A percentile compares a stretch with the other conserved stretches of the same genome.
These are phyloP conservation scores for Leersia perrieri DNA, from an alignment of 176 grass and related monocot genomes.

Conservation along the genomic window DNA sequence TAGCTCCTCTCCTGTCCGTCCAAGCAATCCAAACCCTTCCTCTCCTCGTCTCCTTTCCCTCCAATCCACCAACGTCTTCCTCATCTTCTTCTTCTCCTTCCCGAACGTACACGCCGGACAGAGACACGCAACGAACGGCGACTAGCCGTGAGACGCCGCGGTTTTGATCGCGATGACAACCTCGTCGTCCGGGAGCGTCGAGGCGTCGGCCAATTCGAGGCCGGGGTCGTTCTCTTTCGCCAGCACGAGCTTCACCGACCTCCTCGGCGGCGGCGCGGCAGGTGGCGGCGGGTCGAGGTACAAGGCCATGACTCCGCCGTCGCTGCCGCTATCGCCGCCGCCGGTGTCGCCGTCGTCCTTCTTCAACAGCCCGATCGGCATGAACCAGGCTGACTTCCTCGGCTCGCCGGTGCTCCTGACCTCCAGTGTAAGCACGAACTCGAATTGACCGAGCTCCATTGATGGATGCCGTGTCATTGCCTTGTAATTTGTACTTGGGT, in stretches of 20 bases:
- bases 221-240: slow-evolving; percentile 47
- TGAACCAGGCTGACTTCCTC: slow-evolving; percentile 56
- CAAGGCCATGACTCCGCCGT: slow-evolving; percentile 59
- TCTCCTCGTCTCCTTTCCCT: background rate
- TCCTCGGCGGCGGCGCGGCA: slow-evolving; percentile 17
- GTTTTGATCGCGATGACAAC: slow-evolving; percentile 48
- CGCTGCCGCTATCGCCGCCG: slow-evolving; percentile 57
- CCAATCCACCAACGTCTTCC: slow-evolving; percentile 10
- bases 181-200: slow-evolving; percentile 74
- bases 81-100: background rate
- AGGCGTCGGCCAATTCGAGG: slow-evolving; percentile 53
- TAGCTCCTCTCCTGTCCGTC: slow-evolving; percentile 41
- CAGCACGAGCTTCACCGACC: slow-evolving; percentile 49
- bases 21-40: slow-evolving; percentile 25
- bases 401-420: slow-evolving; percentile 65
- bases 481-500: background rate
- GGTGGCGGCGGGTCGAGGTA: slow-evolving; percentile 44
- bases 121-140: background rate
- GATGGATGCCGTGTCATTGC: background rate
- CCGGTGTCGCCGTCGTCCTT: slow-evolving; percentile 72
- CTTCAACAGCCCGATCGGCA: slow-evolving; percentile 62
- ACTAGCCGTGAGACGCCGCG: background rate
- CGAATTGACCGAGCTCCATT: background rate
- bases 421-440: slow-evolving; percentile 63
- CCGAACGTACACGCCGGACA: slow-evolving; percentile 31